Evolutionary conservation across 345 rosid genomes (phyloP).

Genomic region (Orychophragmus violaceus): DNA sequence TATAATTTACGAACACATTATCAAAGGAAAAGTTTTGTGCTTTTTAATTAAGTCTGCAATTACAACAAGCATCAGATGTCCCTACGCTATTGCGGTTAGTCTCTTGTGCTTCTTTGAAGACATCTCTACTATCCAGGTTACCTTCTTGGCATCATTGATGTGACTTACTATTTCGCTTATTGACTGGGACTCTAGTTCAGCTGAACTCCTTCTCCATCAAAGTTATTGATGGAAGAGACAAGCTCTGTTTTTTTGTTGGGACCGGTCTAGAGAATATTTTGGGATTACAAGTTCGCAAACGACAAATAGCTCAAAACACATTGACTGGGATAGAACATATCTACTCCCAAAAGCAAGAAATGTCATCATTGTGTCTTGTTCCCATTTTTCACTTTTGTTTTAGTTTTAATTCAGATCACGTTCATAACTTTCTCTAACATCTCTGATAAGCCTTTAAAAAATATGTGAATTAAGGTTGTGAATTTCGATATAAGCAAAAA

Average conservation of each 20-base stretch:
- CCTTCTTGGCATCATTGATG: slow-evolving; percentile 8
- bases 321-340: too few relatives aligned
- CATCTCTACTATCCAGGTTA: background rate
- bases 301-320: too few relatives aligned
- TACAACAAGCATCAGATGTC: slow-evolving; percentile 12
- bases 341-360: too few relatives aligned
- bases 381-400: too few relatives aligned
- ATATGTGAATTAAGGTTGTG: too few relatives aligned
- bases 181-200: background rate
- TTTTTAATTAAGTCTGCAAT: background rate
- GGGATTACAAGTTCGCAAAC: too few relatives aligned
- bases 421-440: too few relatives aligned
- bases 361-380: too few relatives aligned
- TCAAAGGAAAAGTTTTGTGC: background rate
- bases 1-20: too few relatives aligned
- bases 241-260: background rate
- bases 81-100: background rate
- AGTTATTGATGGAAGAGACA: background rate
- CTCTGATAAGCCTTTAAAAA: too few relatives aligned
- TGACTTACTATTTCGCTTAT: background rate
- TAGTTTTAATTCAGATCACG: too few relatives aligned
- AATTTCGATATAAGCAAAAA: too few relatives aligned
- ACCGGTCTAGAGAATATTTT: background rate
- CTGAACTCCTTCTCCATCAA: slow-evolving; percentile 5
- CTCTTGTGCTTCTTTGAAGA: background rate